phyloP scores from a whole-genome alignment of 495 filamentous ascomycete species.

The Filosporella fistucella region DNA sequence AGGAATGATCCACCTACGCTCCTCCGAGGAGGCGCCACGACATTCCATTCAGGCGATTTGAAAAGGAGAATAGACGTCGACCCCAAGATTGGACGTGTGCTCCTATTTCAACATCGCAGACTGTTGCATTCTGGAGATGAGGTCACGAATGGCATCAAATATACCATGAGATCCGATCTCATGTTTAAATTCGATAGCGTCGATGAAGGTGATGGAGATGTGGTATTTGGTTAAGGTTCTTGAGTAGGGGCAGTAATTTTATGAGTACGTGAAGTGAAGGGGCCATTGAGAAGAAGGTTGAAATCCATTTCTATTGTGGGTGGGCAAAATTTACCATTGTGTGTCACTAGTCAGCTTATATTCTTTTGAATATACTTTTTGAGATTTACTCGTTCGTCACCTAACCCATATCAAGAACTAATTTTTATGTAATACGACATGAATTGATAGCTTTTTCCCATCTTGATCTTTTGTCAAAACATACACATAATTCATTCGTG shows the following conservation, averaged over 20 bases:
- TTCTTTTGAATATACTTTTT: too few species aligned
- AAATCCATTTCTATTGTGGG: too few species aligned
- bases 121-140: constrained; percentile 73
- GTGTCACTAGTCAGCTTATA: too few species aligned
- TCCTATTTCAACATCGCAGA: constrained; percentile 72
- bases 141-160: constrained; percentile 67
- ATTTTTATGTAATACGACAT: too few species aligned
- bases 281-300: too few species aligned
- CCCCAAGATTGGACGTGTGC: constrained; percentile 64
- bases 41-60: constrained; percentile 48
- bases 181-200: constrained; percentile 53
- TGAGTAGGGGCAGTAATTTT: background rate
- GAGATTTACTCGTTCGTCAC: too few species aligned
- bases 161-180: constrained; percentile 72
- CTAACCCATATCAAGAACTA: too few species aligned
- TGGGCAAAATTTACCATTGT: too few species aligned
- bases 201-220: constrained; percentile 5
- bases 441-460: too few species aligned
- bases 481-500: too few species aligned
- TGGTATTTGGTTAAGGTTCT: background rate
- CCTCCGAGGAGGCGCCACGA: constrained; percentile 59
- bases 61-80: constrained; percentile 54
- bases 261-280: too few species aligned
- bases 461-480: too few species aligned
- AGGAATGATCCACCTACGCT: constrained; percentile 22